phyloP scores from a whole-genome alignment of 768 basidiomycete species.

The Kwoniella europaea region DNA sequence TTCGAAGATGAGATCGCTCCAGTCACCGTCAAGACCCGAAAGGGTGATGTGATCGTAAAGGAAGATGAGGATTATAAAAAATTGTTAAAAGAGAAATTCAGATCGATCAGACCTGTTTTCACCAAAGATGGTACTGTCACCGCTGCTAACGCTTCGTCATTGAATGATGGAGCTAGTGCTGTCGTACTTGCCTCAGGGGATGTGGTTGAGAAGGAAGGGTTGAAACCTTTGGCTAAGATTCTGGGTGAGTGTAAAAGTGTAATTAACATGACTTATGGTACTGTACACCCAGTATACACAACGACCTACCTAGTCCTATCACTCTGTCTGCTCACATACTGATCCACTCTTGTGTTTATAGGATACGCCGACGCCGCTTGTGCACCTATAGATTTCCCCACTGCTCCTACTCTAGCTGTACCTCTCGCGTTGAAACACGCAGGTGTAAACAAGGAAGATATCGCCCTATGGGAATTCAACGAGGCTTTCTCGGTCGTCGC shows the following conservation, averaged over 20 bases:
- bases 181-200: constrained; percentile 91
- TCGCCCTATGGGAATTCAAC: constrained; percentile 92
- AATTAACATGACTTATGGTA: not conserved
- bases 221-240: constrained; percentile 91
- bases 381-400: constrained; percentile 95
- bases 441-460: constrained; percentile 78
- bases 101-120: constrained; percentile 85
- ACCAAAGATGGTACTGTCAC: constrained; percentile 86
- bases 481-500: constrained; percentile 97
- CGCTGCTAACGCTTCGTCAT: constrained; percentile 90
- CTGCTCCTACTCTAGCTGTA: constrained; percentile 88
- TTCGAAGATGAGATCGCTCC: constrained; percentile 89
- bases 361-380: constrained; percentile 97
- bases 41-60: constrained; percentile 73
- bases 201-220: constrained; percentile 85
- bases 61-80: constrained; percentile 99
- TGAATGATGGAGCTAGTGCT: constrained; percentile 96
- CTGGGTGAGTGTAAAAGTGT: constrained; percentile 91
- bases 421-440: constrained; percentile 87
- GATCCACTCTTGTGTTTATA: constrained; percentile 54
- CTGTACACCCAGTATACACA: not conserved
- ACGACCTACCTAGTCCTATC: not conserved
- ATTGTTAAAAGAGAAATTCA: constrained; percentile 91
- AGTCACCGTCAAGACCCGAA: constrained; percentile 80
- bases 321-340: constrained; percentile 13